phyloP scores from a whole-genome alignment of 345 rosid genomes.

The Rhodamnia argentea region DNA sequence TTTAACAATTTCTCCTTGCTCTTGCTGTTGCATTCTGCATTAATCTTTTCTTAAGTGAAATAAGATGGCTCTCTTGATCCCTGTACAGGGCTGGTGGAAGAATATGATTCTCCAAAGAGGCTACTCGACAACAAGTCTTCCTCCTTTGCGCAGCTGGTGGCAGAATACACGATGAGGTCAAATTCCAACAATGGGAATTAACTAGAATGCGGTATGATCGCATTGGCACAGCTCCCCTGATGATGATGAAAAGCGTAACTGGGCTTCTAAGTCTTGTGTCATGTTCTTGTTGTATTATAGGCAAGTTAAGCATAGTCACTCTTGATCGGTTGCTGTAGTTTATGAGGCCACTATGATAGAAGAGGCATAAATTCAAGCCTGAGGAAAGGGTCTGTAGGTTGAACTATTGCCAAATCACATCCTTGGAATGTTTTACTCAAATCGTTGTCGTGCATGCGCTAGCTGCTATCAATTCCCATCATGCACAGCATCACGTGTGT shows the following conservation, averaged over 20 bases:
- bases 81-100: slow-evolving; percentile 53
- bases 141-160: slow-evolving; percentile 65
- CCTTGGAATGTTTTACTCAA: neutral
- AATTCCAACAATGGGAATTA: slow-evolving; percentile 5
- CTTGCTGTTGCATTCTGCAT: neutral
- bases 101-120: slow-evolving; percentile 51
- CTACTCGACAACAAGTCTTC: slow-evolving; percentile 56
- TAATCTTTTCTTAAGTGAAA: neutral
- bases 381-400: neutral
- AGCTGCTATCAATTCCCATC: no score
- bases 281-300: neutral
- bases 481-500: no score
- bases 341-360: neutral
- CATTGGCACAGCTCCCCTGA: neutral
- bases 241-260: neutral
- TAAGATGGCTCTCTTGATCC: neutral
- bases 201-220: neutral
- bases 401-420: neutral
- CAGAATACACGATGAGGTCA: slow-evolving; percentile 60
- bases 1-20: neutral
- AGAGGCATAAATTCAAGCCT: neutral
- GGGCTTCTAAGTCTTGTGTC: neutral
- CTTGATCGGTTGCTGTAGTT: neutral
- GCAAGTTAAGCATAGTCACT: neutral
- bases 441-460: neutral